Evolutionary conservation across 2,329 filamentous ascomycete species (phyloP).

Genomic region (Fusarium succisae): DNA sequence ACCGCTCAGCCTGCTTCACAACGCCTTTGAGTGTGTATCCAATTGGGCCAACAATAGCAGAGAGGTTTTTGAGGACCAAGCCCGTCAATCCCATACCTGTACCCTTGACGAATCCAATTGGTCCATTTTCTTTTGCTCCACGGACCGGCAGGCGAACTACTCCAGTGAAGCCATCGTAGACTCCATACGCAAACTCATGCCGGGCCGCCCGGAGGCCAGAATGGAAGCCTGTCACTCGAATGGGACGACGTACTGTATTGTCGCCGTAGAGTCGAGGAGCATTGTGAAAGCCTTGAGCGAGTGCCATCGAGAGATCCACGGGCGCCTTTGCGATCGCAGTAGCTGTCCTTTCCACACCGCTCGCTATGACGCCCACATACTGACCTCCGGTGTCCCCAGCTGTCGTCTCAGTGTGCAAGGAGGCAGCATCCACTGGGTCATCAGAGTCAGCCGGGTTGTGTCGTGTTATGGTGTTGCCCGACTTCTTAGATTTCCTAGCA

Average conservation of each 20-base stretch:
- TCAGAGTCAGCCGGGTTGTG: constrained; percentile 4
- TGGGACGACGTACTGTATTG: constrained; percentile 71
- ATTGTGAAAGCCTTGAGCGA: constrained; percentile 77
- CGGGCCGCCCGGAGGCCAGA: constrained; percentile 71
- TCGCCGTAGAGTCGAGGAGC: constrained; percentile 76
- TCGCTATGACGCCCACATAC: constrained; percentile 61
- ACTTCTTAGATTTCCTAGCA: not conserved
- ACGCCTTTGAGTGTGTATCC: constrained; percentile 73
- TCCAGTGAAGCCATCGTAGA: constrained; percentile 73
- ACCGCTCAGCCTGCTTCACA: constrained; percentile 66
- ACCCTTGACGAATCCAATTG: constrained; percentile 59
- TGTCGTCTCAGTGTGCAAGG: constrained; percentile 26
- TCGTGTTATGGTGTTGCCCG: not conserved
- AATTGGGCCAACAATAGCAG: constrained; percentile 67
- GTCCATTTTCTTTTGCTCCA: constrained; percentile 64
- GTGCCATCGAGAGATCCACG: constrained; percentile 67
- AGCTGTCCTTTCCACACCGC: constrained; percentile 61
- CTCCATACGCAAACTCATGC: constrained; percentile 68
- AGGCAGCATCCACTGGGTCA: constrained; percentile 5
- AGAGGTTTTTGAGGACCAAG: constrained; percentile 71
- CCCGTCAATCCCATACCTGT: constrained; percentile 71
- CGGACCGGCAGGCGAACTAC: constrained; percentile 67
- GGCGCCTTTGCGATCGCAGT: constrained; percentile 65
- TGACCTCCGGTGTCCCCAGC: constrained; percentile 45
- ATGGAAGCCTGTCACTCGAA: constrained; percentile 70